These are phyloP conservation scores for Cornus kousa DNA, from an alignment of 148 eudicot genomes.

Conservation along the genomic window DNA sequence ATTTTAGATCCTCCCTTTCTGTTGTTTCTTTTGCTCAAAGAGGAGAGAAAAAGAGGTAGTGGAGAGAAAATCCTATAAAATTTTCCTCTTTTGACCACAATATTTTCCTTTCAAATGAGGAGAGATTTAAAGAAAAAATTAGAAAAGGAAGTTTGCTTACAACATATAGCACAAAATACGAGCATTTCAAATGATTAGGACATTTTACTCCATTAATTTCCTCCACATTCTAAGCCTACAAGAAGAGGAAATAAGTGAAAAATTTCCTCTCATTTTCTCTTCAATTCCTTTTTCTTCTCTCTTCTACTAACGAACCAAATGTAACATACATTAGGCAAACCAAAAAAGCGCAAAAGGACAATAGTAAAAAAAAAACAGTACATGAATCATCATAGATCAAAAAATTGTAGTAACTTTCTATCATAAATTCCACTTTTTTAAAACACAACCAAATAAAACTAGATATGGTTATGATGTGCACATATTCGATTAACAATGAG, in stretches of 20 bases:
- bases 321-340: not conserved
- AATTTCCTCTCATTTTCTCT: not conserved
- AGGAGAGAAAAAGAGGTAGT: not conserved
- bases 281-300: not conserved
- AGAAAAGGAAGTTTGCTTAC: not conserved
- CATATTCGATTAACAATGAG: not conserved
- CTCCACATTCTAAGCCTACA: not conserved
- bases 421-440: too few relatives aligned
- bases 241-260: not conserved
- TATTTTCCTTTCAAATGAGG: not conserved
- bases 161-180: not conserved
- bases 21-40: not conserved
- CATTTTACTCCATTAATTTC: not conserved
- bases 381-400: not conserved
- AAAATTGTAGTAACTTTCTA: too few relatives aligned
- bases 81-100: not conserved
- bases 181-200: not conserved
- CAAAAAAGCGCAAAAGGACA: not conserved
- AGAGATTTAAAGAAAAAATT: not conserved
- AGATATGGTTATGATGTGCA: not conserved
- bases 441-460: too few relatives aligned
- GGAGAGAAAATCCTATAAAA: constrained; percentile 4
- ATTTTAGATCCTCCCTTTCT: constrained; percentile 1
- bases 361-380: too few relatives aligned
- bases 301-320: not conserved